These are phyloP conservation scores for Knoxia roxburghii DNA, from an alignment of 257 asterid species.

Conservation along the genomic window DNA sequence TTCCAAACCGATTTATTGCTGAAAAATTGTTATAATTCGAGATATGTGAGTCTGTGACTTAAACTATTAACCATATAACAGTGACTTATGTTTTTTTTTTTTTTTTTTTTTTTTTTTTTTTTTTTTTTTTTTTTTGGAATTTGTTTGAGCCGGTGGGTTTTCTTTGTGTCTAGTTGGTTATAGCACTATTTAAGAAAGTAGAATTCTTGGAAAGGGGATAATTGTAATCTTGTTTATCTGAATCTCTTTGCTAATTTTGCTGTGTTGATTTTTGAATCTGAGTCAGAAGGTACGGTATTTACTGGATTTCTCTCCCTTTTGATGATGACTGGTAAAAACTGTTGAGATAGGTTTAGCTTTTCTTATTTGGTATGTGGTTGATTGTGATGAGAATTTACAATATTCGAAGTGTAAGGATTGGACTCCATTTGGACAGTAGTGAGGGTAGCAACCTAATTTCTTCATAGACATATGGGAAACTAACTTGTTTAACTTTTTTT, in stretches of 20 bases:
- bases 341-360: neutral
- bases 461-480: neutral
- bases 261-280: neutral
- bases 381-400: neutral
- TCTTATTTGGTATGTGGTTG: neutral
- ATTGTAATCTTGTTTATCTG: neutral
- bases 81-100: no score
- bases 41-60: neutral
- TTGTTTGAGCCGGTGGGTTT: neutral
- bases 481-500: no score
- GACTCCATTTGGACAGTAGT: neutral
- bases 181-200: neutral
- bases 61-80: no score
- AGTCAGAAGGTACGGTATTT: neutral
- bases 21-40: neutral
- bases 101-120: neutral
- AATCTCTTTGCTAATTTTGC: neutral
- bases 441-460: neutral
- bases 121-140: neutral
- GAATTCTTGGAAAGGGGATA: neutral
- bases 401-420: neutral
- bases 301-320: conserved; percentile 1
- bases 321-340: neutral
- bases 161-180: neutral
- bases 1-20: neutral